A percentile compares a stretch with the other conserved stretches of the same genome.
phyloP scores from a whole-genome alignment of 257 asterid species.

The Scutellaria galericulata region DNA sequence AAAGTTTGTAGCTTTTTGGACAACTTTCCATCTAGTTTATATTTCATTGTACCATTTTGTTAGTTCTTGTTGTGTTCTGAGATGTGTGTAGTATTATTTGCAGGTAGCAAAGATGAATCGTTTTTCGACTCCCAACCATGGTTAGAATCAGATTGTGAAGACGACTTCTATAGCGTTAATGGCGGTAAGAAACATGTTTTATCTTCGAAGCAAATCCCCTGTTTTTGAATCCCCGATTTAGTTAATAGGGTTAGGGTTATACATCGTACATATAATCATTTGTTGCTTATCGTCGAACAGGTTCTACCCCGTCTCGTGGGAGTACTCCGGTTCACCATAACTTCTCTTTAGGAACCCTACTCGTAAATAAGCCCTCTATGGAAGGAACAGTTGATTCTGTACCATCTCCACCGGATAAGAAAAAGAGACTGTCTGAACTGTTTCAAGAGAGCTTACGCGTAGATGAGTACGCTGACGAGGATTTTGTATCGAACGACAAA shows the following conservation, averaged over 20 bases:
- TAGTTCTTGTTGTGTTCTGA: neutral
- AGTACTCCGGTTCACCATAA: slow-evolving; percentile 67
- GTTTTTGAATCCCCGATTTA: no score
- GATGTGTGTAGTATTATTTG: slow-evolving; percentile 23
- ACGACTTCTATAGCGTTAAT: slow-evolving; percentile 74
- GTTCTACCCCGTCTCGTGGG: slow-evolving; percentile 77
- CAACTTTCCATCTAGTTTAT: neutral
- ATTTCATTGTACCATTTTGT: neutral
- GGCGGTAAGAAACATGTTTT: slow-evolving; percentile 61
- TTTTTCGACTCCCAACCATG: slow-evolving; percentile 78
- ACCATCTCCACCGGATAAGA: slow-evolving; percentile 56
- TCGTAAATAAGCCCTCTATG: slow-evolving; percentile 24
- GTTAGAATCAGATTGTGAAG: slow-evolving; percentile 85
- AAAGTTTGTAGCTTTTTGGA: no score
- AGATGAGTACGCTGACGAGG: slow-evolving; percentile 32
- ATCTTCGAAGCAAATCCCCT: neutral
- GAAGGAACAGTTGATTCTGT: slow-evolving; percentile 30
- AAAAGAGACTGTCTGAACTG: slow-evolving; percentile 60
- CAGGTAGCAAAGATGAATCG: slow-evolving; percentile 80
- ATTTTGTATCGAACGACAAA: neutral
- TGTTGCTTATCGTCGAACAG: slow-evolving; percentile 32
- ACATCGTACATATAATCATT: no score
- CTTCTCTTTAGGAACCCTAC: slow-evolving; percentile 41
- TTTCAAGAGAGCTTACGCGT: slow-evolving; percentile 55
- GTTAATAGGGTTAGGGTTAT: no score